Base-by-base conservation (phyloP, 2,329 filamentous ascomycete species). In the Thielaviopsis musarum region DNA sequence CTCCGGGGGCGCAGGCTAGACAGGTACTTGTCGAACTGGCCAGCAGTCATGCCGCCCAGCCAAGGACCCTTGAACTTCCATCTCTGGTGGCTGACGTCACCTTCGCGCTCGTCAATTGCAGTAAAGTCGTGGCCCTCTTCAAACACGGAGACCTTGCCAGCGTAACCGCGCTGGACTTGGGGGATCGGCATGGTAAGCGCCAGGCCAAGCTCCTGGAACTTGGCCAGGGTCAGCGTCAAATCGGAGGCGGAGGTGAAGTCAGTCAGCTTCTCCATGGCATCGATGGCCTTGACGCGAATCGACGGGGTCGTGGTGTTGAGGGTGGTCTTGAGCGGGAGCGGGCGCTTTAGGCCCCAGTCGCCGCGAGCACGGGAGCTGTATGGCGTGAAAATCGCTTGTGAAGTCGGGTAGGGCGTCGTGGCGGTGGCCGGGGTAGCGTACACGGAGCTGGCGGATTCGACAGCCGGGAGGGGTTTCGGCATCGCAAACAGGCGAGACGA, bases 281-380 rank as follows among this genome's bases (percentile, higher is more conserved):
- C 91, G 64, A 95, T 78, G 62, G 85, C 79, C 66, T 82, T 83
- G 65, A 97, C 73, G 64, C 88, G 82, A 58, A 95, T 79, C 56
- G 87, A 76, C 10, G 90, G 87, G n/a, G 83, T 84, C 6, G 84
- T 82, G 6, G 82, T 83, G 58, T 81, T 81, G 21, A 82, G 80
- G 5, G 88, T 91, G 2, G 85, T 83, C 69, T 85, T 85, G 9
- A 85, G 73, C 1, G 91, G 91, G 5, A 97, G 75, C 1, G 89
- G 78, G 59, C 91, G 78, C 74, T 97, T 97, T 66, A 96, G 75
- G 15, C 91, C 91, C 91, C 91, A 97, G 68, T 97, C 91, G 41
- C 91, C 91, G 67, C 81, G 81, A 49, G 77, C 74, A 24, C 88
- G 78, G 7, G 90, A 91, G 19, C 82, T 78, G 52, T 78, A 74